A percentile compares a stretch with the other conserved stretches of the same genome.
Conservation (phyloP, 139 green algal species). For the Chlamydomonas schloesseri region DNA sequence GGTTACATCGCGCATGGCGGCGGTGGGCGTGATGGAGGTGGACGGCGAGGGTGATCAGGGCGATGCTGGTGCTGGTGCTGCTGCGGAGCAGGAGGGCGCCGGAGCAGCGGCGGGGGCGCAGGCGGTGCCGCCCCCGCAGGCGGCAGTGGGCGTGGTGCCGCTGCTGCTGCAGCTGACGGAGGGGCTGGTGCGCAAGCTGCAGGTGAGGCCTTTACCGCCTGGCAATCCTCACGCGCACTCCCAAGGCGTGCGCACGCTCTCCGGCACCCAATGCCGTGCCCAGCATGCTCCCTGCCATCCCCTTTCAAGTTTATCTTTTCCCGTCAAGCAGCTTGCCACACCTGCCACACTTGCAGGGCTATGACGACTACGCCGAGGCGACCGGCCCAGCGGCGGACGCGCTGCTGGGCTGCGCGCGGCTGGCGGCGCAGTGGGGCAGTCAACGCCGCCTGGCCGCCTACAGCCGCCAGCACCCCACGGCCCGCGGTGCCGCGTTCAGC, state of each 20-base stretch:
- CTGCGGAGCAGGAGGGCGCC: background rate
- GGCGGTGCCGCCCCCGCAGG: background rate
- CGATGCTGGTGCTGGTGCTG: too few species aligned
- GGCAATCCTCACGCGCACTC: background rate
- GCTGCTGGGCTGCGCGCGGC: constrained; percentile 6
- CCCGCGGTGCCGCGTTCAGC: too few species aligned
- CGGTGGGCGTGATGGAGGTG: background rate
- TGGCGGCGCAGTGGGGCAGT: background rate
- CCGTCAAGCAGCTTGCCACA: too few species aligned
- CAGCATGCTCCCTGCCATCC: too few species aligned
- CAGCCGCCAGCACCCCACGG: too few species aligned
- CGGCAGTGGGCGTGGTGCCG: background rate
- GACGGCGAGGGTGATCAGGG: background rate
- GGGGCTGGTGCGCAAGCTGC: background rate
- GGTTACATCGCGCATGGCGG: constrained; percentile 1
- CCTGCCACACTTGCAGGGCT: background rate
- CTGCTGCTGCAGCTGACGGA: constrained; percentile 12
- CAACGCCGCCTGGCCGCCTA: background rate
- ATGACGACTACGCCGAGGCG: background rate
- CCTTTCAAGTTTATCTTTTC: too few species aligned
- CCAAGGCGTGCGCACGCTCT: too few species aligned
- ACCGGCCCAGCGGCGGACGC: background rate
- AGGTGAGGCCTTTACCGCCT: too few species aligned
- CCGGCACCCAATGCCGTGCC: too few species aligned
- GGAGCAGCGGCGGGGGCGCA: background rate